These are phyloP conservation scores for Microbotryomycetes sp. DNA, from an alignment of 1,284 basidiomycete species.

Conservation along the genomic window DNA sequence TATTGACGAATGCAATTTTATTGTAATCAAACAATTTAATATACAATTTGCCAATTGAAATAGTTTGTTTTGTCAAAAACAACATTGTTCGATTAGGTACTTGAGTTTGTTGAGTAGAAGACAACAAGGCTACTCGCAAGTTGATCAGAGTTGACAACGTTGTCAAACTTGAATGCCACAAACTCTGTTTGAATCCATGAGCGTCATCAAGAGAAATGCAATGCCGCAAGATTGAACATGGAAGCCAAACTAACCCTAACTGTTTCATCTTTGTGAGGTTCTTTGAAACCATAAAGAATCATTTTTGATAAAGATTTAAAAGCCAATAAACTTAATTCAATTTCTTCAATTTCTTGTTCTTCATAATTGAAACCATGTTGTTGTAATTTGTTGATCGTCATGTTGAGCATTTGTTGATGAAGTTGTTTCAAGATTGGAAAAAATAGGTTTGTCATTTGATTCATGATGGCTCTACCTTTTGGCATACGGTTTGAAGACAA, in stretches of 20 bases:
- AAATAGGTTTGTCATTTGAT: slow-evolving; percentile 14
- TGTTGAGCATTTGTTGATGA: slow-evolving; percentile 7
- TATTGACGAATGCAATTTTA: slow-evolving; percentile 11
- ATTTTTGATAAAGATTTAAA: slow-evolving; percentile 32
- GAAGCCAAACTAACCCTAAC: slow-evolving; percentile 7
- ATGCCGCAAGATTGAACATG: neutral
- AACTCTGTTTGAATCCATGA: slow-evolving; percentile 2
- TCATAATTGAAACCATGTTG: neutral
- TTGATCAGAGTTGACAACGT: slow-evolving; percentile 19
- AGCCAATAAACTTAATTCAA: slow-evolving; percentile 26
- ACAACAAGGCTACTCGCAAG: slow-evolving; percentile 19
- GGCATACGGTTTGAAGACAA: slow-evolving; percentile 35
- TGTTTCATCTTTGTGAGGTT: slow-evolving; percentile 7
- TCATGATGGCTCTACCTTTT: slow-evolving; percentile 27
- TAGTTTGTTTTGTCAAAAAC: slow-evolving; percentile 29
- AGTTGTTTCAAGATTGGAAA: slow-evolving; percentile 17
- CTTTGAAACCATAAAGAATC: slow-evolving; percentile 30
- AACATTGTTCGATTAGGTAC: neutral
- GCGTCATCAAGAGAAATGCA: neutral
- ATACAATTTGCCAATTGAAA: slow-evolving; percentile 31
- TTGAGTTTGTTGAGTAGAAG: neutral
- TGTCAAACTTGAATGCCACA: slow-evolving; percentile 23
- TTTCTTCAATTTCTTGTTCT: slow-evolving; percentile 1
- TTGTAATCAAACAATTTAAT: slow-evolving; percentile 21
- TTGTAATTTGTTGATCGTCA: slow-evolving; percentile 14